Evolutionary conservation across 805 yeast species (phyloP), one percentile per base, ranked within the genome.

Genomic region (Saccharomyces eubayanus): DNA sequence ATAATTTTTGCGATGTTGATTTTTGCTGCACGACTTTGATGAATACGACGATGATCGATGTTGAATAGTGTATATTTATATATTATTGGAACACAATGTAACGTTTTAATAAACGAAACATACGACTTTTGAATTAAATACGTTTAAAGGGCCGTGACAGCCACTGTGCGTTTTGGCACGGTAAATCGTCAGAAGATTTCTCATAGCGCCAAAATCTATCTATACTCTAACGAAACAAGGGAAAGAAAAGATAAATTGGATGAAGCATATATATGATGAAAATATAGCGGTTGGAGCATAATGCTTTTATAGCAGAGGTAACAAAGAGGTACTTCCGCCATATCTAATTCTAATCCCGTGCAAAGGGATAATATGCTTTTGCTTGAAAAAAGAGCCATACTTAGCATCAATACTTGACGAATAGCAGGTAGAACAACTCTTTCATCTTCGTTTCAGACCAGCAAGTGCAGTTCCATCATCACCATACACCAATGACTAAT

Each of bases 401-500:
- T 16, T 16, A 8, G 16, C 24, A 9, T 36, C 8, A 36, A 36
- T 36, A 11, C 20, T 36, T 16, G 20, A 36, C 11, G 21, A n/a
- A 36, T 2, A 2, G 24, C 21, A n/a, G 5, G 43, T 6, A 10
- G 2, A 9, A 36, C 16, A 14, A 5, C 24, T 6, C 30, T 28
- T 5, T 36, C 12, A 16, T 36, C 43, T 36, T 16, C 11, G 6
- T 6, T 36, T 16, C 10, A 36, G 5, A 16, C 16, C 24, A 36
- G 8, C 5, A 16, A 36, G 8, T 16, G 43, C 12, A 36, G 43
- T 21, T 36, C 16, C 16, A 24, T 36, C 9, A 1, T 8, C 43
- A 36, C 24, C 36, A 28, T 24, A 28, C 28, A 28, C 3, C 29
- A 14, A 57, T 57, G 58, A 28, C 29, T 6, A 54, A 57, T 47